These are phyloP conservation scores for Pontederia paniculata DNA, from an alignment of 176 grass and related monocot species.

Conservation along the genomic window DNA sequence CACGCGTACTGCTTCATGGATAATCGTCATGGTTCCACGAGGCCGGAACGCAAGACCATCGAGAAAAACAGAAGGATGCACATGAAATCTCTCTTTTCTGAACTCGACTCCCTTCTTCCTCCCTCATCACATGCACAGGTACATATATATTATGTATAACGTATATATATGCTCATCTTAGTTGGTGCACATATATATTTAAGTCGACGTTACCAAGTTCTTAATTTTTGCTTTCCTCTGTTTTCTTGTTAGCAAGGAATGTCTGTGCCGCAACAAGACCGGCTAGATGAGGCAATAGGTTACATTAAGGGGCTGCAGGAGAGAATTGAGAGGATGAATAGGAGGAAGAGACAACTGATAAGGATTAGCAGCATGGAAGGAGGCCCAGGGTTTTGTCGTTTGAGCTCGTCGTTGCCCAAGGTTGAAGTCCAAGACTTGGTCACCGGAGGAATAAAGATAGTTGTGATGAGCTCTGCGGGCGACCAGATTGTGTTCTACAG, in stretches of 20 bases:
- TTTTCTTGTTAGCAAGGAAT: not conserved
- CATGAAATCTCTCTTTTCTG: conserved; percentile 1
- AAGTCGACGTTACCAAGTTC: not conserved
- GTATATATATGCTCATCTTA: no score
- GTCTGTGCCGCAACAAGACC: conserved; percentile 25
- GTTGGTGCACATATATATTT: not conserved
- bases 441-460: conserved; percentile 34
- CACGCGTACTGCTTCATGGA: not conserved
- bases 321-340: conserved; percentile 40
- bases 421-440: conserved; percentile 57
- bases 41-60: conserved; percentile 10
- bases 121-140: not conserved
- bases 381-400: not conserved
- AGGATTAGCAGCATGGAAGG: not conserved
- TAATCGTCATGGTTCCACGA: not conserved
- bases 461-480: conserved; percentile 23
- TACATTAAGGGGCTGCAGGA: conserved; percentile 51
- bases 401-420: conserved; percentile 3
- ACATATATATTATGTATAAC: no score
- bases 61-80: conserved; percentile 7
- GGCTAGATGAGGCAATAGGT: conserved; percentile 35
- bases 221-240: not conserved
- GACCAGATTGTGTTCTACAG: conserved; percentile 40
- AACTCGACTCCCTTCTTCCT: conserved; percentile 5
- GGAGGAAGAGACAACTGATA: conserved; percentile 51